A percentile compares a stretch with the other conserved stretches of the same genome.
phyloP scores from a whole-genome alignment of 2,329 filamentous ascomycete species.

The Exophiala aquamarina region DNA sequence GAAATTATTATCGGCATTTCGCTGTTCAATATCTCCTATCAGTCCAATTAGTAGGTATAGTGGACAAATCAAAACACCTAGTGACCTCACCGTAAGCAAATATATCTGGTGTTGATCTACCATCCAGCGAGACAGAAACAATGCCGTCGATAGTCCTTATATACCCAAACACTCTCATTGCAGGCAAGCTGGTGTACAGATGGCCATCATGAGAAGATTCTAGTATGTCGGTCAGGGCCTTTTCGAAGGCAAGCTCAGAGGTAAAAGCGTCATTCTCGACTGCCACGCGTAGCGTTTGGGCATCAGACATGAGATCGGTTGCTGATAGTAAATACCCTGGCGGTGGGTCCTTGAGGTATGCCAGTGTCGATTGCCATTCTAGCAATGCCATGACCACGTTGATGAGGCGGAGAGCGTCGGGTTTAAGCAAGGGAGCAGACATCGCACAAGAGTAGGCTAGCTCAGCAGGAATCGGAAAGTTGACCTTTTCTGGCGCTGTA shows the following conservation, averaged over 20 bases:
- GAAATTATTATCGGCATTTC: not conserved
- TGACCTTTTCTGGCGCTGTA: not conserved
- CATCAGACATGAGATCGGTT: constrained; percentile 48
- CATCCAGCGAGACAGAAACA: not conserved
- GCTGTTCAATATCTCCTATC: constrained; percentile 1
- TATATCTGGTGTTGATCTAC: not conserved
- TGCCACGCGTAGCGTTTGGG: constrained; percentile 41
- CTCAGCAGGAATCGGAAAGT: constrained; percentile 1
- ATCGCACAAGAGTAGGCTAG: constrained; percentile 9
- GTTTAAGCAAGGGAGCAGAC: constrained; percentile 8
- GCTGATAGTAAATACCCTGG: constrained; percentile 49
- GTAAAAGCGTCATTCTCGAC: not conserved
- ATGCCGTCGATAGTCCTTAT: constrained; percentile 31
- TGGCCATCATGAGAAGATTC: constrained; percentile 64
- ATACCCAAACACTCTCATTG: constrained; percentile 46
- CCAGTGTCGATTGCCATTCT: constrained; percentile 49
- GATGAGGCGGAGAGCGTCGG: constrained; percentile 7
- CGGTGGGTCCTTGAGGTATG: constrained; percentile 53
- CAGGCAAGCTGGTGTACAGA: constrained; percentile 32
- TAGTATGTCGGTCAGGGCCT: constrained; percentile 54
- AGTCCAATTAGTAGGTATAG: not conserved
- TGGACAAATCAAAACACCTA: not conserved
- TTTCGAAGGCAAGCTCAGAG: constrained; percentile 44
- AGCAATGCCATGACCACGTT: constrained; percentile 35
- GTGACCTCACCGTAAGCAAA: not conserved